A percentile compares a stretch with the other conserved stretches of the same genome.
Conservation (phyloP, 352 stramenopile species). For the Phytophthora kernoviae region DNA sequence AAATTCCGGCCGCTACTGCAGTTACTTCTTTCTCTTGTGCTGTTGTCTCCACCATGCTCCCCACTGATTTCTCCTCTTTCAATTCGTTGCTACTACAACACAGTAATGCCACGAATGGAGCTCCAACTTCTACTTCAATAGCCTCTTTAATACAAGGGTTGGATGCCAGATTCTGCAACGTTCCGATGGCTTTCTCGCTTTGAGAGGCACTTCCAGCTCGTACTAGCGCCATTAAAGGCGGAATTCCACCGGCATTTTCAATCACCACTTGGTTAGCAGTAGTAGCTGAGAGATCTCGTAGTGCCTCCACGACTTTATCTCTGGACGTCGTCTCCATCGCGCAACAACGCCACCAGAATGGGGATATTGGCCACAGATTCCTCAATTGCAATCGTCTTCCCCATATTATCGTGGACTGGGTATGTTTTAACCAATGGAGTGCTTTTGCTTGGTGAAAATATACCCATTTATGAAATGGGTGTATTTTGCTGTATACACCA, state of each 20-base stretch:
- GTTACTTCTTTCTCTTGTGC: neutral
- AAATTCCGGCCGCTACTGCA: neutral
- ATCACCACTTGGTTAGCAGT: slow-evolving; percentile 11
- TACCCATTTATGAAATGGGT: no score
- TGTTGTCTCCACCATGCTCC: neutral
- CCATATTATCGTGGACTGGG: no score
- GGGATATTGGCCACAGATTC: slow-evolving; percentile 5
- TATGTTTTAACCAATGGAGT: no score
- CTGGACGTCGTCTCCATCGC: slow-evolving; percentile 11
- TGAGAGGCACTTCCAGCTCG: slow-evolving; percentile 4
- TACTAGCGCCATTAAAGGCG: slow-evolving; percentile 7
- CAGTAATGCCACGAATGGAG: slow-evolving; percentile 10
- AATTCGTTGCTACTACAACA: neutral
- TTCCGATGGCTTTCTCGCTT: neutral
- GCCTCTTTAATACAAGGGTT: neutral
- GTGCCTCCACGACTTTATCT: slow-evolving; percentile 4
- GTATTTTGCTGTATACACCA: no score
- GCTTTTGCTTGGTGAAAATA: no score
- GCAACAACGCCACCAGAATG: slow-evolving; percentile 10
- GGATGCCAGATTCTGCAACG: neutral
- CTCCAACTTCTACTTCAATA: slow-evolving; percentile 5
- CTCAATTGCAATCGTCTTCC: neutral
- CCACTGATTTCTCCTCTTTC: neutral
- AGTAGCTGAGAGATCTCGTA: slow-evolving; percentile 8
- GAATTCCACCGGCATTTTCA: slow-evolving; percentile 5